A percentile compares a stretch with the other conserved stretches of the same genome.
Evolutionary conservation across 495 filamentous ascomycete species (phyloP).

Genomic region (Neurospora sp.): DNA sequence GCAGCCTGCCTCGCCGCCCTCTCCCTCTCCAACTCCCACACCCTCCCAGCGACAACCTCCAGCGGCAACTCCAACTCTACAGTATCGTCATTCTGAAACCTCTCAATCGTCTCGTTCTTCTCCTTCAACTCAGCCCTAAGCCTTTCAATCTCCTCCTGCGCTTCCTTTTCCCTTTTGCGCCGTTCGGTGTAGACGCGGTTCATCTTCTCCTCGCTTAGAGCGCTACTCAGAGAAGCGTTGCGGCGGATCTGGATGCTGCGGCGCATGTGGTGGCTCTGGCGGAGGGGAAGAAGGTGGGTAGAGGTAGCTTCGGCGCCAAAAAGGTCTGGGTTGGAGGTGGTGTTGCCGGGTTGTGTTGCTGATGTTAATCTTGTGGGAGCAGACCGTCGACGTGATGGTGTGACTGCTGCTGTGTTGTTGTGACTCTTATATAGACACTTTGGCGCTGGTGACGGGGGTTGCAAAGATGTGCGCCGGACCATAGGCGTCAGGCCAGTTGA

Average conservation of each 20-base stretch:
- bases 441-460: conserved; percentile 27
- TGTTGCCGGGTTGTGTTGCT: conserved; percentile 17
- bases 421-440: background rate
- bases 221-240: conserved; percentile 31
- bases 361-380: background rate
- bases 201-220: conserved; percentile 57
- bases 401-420: background rate
- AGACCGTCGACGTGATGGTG: background rate
- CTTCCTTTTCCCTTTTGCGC: conserved; percentile 29
- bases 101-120: conserved; percentile 39
- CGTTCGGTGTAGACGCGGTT: conserved; percentile 54
- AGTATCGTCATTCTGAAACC: conserved; percentile 37
- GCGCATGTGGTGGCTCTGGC: conserved; percentile 52
- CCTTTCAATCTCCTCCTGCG: conserved; percentile 33
- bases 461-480: conserved; percentile 47
- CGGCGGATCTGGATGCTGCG: conserved; percentile 64
- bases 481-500: conserved; percentile 64
- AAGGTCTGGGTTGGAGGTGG: conserved; percentile 20
- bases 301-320: conserved; percentile 10
- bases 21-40: background rate
- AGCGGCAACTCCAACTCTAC: conserved; percentile 31
- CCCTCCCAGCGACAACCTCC: conserved; percentile 25
- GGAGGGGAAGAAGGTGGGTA: conserved; percentile 47
- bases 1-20: background rate
- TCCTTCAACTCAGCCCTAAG: conserved; percentile 44